Conservation (phyloP, 1,284 basidiomycete genomes). For the Austroboletus niveus region DNA sequence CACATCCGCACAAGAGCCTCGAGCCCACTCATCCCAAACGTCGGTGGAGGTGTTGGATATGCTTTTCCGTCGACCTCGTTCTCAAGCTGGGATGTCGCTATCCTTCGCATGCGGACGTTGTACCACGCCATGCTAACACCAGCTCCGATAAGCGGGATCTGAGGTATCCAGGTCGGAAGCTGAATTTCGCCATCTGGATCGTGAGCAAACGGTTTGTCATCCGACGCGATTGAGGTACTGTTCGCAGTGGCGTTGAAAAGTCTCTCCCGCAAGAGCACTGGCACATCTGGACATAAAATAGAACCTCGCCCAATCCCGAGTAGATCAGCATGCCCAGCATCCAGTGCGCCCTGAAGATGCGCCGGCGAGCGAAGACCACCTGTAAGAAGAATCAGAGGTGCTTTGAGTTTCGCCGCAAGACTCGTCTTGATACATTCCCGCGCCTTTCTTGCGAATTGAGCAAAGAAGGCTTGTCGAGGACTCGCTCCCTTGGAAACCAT, state of each 20-base stretch:
- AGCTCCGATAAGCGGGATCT: conserved; percentile 55
- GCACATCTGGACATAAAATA: conserved; percentile 63
- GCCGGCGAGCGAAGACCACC: conserved; percentile 71
- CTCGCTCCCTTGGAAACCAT: conserved; percentile 24
- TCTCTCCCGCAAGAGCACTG: conserved; percentile 36
- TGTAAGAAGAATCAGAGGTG: conserved; percentile 74
- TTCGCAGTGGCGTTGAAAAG: conserved; percentile 6
- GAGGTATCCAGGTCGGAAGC: conserved; percentile 35
- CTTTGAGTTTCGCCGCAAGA: conserved; percentile 20
- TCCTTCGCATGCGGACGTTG: conserved; percentile 46
- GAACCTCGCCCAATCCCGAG: conserved; percentile 77
- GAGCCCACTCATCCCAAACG: conserved; percentile 37
- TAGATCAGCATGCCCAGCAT: conserved; percentile 60
- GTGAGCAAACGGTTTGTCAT: conserved; percentile 35
- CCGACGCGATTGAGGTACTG: conserved; percentile 14
- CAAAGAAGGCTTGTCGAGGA: conserved; percentile 58
- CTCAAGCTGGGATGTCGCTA: conserved; percentile 36
- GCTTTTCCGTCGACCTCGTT: neutral
- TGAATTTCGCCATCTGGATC: conserved; percentile 37
- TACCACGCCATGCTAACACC: conserved; percentile 61
- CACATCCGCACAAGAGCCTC: conserved; percentile 43
- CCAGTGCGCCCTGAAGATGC: conserved; percentile 56
- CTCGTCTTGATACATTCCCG: conserved; percentile 46
- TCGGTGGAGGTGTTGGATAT: conserved; percentile 13
- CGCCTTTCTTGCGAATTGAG: conserved; percentile 55